Percentiles rank a stretch among this genome's conserved stretches.
Conservation (phyloP, 805 yeast species). For the Spencermartinsiella europaea region DNA sequence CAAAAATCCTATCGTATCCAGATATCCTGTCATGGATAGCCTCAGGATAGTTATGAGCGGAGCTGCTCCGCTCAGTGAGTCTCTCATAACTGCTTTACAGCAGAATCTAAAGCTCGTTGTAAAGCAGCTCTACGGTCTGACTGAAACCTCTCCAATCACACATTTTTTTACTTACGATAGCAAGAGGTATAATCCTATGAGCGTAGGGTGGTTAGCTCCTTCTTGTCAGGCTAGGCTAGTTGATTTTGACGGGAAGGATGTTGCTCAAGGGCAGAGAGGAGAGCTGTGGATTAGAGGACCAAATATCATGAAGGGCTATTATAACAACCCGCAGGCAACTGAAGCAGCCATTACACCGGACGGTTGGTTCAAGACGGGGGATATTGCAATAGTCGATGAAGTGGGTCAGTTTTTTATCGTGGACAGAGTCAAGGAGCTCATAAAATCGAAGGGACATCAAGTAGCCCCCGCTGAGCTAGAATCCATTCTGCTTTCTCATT, state of each 20-base stretch:
- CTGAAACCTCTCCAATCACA: conserved; percentile 18
- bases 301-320: conserved; percentile 46
- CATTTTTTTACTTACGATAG: conserved; percentile 17
- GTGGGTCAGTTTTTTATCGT: conserved; percentile 45
- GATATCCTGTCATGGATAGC: conserved; percentile 37
- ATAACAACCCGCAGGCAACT: conserved; percentile 43
- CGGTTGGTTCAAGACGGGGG: conserved; percentile 52
- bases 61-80: conserved; percentile 41
- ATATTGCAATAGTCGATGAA: conserved; percentile 42
- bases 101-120: conserved; percentile 13
- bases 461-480: conserved; percentile 94
- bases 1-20: conserved; percentile 38
- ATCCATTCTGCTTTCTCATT: conserved; percentile 69
- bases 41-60: conserved; percentile 39
- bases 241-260: conserved; percentile 38
- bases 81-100: conserved; percentile 19
- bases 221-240: conserved; percentile 48
- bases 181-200: conserved; percentile 39
- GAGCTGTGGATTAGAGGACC: conserved; percentile 50
- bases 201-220: conserved; percentile 39
- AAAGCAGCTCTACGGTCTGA: conserved; percentile 27
- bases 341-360: conserved; percentile 36
- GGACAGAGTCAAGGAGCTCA: conserved; percentile 31
- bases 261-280: conserved; percentile 45
- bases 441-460: conserved; percentile 65